Evolutionary conservation across 306 rosid genomes (phyloP), one percentile per base, ranked within the genome.

Genomic region (Rosa multiflora): DNA sequence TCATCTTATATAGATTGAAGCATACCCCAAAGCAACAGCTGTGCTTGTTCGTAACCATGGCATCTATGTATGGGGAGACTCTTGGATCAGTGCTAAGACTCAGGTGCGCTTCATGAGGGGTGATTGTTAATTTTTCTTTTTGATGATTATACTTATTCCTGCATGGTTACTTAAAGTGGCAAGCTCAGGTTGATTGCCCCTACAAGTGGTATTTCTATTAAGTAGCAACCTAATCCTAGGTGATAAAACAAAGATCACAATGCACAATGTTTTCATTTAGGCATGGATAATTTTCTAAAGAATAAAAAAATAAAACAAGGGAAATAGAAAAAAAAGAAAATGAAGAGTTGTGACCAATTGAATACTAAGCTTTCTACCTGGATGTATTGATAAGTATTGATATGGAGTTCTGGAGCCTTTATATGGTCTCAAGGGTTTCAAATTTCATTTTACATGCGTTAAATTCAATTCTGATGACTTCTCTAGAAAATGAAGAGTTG

Each of bases 41-140:
- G 99, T 95, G 73, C 97, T 95, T 89, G 99, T 95, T 82, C 99
- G 99, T 67, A 95, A 95, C 89, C 98, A 92, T 71, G 99, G 99
- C 75, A 67, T 95, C 78, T 95, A 91, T 85, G 55, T 95, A 70
- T 95, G 98, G 99, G 99, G 99, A 77, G 97, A 95, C 79, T 87
- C 99, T 9, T 92, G 99, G 99, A 92, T 95, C 83, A 90, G 80
- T 78, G 94, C 99, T 61, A 95, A 94, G 87, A 92, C 98, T 58
- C 99, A 92, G 97, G 98, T 95, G 82, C 67, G 88, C 84, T 32
- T 23, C 46, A 3, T 67, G 15, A 53, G n/a, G 56, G 32, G 56
- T 29, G 23, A 32, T 42, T 59, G 26, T 74, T n/a, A 2, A 37
- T n/a, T 39, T 55, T 10, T 15, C 6, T 62, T 26, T n/a, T 62